A percentile compares a stretch with the other conserved stretches of the same genome.
phyloP scores from a whole-genome alignment of 371 early-diverging fungal genomes.

The Sporodiniella umbellata region DNA sequence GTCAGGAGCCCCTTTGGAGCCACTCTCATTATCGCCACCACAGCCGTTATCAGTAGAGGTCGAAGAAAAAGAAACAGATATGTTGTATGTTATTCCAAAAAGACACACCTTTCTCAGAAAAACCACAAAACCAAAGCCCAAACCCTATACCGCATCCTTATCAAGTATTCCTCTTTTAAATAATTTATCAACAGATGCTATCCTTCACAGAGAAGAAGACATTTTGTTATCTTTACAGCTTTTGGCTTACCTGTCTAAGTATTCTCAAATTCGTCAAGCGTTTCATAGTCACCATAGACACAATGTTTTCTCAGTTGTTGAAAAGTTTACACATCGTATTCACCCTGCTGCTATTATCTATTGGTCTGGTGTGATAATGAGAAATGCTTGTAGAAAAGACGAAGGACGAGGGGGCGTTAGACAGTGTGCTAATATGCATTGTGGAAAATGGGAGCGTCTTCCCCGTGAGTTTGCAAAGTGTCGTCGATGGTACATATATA shows the following conservation, averaged over 20 bases:
- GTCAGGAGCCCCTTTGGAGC: too few relatives aligned
- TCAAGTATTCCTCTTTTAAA: conserved; percentile 23
- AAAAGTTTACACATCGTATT: conserved; percentile 66
- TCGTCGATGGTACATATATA: conserved; percentile 63
- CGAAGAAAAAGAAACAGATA: too few relatives aligned
- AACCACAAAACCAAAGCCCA: conserved; percentile 18
- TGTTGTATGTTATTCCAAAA: conserved; percentile 21
- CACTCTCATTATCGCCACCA: too few relatives aligned
- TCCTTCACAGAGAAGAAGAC: conserved; percentile 75
- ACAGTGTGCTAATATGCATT: conserved; percentile 74
- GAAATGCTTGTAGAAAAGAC: conserved; percentile 78
- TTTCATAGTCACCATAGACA: conserved; percentile 55
- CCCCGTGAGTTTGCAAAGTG: conserved; percentile 83
- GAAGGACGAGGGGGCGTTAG: conserved; percentile 67
- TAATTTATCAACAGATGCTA: conserved; percentile 45
- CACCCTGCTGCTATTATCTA: conserved; percentile 69
- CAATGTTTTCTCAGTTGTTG: conserved; percentile 75
- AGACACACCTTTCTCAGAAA: conserved; percentile 23
- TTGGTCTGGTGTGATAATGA: conserved; percentile 81
- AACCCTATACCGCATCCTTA: conserved; percentile 20
- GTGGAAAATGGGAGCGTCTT: conserved; percentile 73
- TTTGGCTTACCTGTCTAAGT: conserved; percentile 81
- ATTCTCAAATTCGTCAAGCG: conserved; percentile 62
- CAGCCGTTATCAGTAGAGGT: too few relatives aligned
- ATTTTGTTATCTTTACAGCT: conserved; percentile 81